Evolutionary conservation across 805 yeast species (phyloP).

Genomic region (Blastobotrys robertii): DNA sequence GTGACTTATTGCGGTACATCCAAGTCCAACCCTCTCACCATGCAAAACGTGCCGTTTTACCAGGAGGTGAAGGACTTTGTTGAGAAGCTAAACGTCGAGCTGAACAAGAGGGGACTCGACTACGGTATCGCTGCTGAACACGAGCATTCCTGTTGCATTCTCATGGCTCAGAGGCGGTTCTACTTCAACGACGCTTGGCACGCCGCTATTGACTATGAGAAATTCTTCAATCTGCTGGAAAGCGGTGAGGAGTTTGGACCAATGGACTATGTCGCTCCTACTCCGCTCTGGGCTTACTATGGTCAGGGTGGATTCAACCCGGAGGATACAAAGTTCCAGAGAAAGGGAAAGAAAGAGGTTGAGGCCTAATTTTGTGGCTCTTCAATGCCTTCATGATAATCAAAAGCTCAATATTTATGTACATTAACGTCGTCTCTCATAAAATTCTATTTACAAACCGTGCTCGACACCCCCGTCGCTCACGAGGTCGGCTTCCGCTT

Average conservation of each 20-base stretch:
- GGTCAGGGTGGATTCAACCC: constrained; percentile 92
- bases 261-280: constrained; percentile 68
- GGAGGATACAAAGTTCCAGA: constrained; percentile 58
- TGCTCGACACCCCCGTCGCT: no score
- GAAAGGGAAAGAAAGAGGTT: constrained; percentile 34
- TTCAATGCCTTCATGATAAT: no score
- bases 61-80: constrained; percentile 82
- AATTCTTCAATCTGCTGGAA: constrained; percentile 59
- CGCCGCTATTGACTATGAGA: constrained; percentile 79
- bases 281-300: constrained; percentile 88
- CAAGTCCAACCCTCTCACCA: constrained; percentile 81
- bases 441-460: no score
- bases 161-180: constrained; percentile 70
- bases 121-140: constrained; percentile 91
- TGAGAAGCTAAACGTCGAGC: constrained; percentile 46
- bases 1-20: constrained; percentile 94
- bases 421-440: no score
- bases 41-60: constrained; percentile 92
- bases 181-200: constrained; percentile 66
- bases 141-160: constrained; percentile 87
- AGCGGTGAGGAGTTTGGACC: constrained; percentile 62
- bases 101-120: constrained; percentile 53
- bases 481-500: neutral
- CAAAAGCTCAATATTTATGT: no score
- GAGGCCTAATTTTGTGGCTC: neutral